These are phyloP conservation scores for Bruguiera sexangula DNA, from an alignment of 345 rosid species.

Conservation along the genomic window DNA sequence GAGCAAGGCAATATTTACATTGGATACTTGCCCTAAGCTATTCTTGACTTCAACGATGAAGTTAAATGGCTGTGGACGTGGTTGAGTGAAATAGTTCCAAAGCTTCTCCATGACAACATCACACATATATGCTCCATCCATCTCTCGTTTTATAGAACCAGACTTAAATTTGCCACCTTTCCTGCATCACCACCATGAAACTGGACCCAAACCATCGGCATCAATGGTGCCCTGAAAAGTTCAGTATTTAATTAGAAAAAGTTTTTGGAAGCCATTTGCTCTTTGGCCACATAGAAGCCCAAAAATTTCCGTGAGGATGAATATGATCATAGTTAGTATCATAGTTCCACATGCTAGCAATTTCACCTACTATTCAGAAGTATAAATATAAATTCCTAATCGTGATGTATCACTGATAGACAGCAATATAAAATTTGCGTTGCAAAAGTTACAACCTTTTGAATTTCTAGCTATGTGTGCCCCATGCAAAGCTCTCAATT, in stretches of 20 bases:
- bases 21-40: background rate
- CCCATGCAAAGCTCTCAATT: background rate
- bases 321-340: too few relatives aligned
- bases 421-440: too few relatives aligned
- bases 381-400: too few relatives aligned
- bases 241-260: background rate
- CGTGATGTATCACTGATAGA: too few relatives aligned
- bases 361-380: too few relatives aligned
- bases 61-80: background rate
- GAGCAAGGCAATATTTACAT: background rate
- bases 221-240: constrained; percentile 62
- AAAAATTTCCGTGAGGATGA: background rate
- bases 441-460: too few relatives aligned
- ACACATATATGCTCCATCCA: background rate
- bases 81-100: background rate
- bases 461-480: too few relatives aligned
- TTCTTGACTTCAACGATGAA: background rate
- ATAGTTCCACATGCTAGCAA: too few relatives aligned
- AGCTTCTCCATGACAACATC: too few relatives aligned
- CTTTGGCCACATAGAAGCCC: background rate
- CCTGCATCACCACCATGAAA: constrained; percentile 65
- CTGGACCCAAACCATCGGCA: constrained; percentile 71
- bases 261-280: background rate
- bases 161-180: background rate
- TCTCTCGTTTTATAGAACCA: background rate